Conservation (phyloP, 257 asterid genomes). For the Scutellaria minor region DNA sequence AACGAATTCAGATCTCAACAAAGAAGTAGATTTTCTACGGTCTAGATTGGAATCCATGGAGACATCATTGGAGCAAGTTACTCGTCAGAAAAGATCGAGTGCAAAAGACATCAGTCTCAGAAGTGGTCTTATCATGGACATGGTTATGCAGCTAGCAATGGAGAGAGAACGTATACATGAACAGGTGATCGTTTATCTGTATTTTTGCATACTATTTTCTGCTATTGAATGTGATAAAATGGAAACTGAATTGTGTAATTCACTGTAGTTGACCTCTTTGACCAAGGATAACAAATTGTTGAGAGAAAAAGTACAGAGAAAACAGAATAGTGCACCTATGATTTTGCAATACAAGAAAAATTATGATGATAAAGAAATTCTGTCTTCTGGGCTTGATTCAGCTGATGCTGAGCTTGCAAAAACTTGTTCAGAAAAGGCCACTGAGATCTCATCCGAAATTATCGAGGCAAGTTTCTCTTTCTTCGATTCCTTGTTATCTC, state of each 20-base stretch:
- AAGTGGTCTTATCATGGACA: conserved; percentile 64
- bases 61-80: conserved; percentile 53
- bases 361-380: conserved; percentile 32
- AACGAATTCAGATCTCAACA: conserved; percentile 60
- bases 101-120: conserved; percentile 66
- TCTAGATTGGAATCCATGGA: conserved; percentile 56
- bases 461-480: conserved; percentile 50
- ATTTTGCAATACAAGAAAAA: conserved; percentile 30
- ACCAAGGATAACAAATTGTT: conserved; percentile 70
- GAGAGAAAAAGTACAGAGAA: conserved; percentile 46
- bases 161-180: conserved; percentile 83
- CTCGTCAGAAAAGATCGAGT: conserved; percentile 56
- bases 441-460: conserved; percentile 43
- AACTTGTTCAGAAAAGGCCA: conserved; percentile 36
- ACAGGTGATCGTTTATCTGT: conserved; percentile 50
- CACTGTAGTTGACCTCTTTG: conserved; percentile 61
- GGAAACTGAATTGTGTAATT: conserved; percentile 25
- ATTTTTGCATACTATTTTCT: background rate
- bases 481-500: background rate
- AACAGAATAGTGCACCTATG: conserved; percentile 37
- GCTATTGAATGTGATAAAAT: background rate
- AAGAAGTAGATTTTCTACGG: conserved; percentile 58
- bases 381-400: conserved; percentile 37
- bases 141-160: conserved; percentile 66
- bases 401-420: conserved; percentile 31